These are phyloP conservation scores for Misopates orontium DNA, from an alignment of 257 asterid genomes.

Conservation along the genomic window DNA sequence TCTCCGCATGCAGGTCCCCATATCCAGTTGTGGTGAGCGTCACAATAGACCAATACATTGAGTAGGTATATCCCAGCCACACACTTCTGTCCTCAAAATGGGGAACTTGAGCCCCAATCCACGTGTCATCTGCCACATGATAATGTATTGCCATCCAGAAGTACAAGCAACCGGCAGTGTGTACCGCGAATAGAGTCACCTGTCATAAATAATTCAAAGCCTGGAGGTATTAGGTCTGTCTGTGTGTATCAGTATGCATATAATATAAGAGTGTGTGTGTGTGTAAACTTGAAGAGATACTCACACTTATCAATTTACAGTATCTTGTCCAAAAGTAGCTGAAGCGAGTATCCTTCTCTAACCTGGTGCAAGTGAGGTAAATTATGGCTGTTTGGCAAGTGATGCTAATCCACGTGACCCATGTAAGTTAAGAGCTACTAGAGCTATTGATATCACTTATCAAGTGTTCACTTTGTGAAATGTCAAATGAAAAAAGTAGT, in stretches of 20 bases:
- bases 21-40: slow-evolving; percentile 93
- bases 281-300: slow-evolving; percentile 21
- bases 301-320: slow-evolving; percentile 63
- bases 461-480: too few relatives aligned
- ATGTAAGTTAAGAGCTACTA: too few relatives aligned
- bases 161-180: slow-evolving; percentile 86
- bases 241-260: background rate
- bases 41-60: slow-evolving; percentile 89
- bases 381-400: background rate
- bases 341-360: slow-evolving; percentile 91
- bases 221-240: slow-evolving; percentile 1
- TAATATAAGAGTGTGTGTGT: background rate
- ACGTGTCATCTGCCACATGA: slow-evolving; percentile 43
- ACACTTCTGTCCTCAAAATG: slow-evolving; percentile 56
- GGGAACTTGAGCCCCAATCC: slow-evolving; percentile 74
- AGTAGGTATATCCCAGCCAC: slow-evolving; percentile 75
- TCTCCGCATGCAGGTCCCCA: slow-evolving; percentile 82
- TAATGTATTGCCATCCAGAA: slow-evolving; percentile 79
- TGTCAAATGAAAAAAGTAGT: too few relatives aligned
- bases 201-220: slow-evolving; percentile 28
- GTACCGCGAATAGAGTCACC: slow-evolving; percentile 86
- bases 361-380: slow-evolving; percentile 41
- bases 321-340: slow-evolving; percentile 91
- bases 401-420: too few relatives aligned
- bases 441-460: too few relatives aligned